phyloP scores from a whole-genome alignment of 192 early-diverging fungal genomes.

The Rhizophagus prolifer region DNA sequence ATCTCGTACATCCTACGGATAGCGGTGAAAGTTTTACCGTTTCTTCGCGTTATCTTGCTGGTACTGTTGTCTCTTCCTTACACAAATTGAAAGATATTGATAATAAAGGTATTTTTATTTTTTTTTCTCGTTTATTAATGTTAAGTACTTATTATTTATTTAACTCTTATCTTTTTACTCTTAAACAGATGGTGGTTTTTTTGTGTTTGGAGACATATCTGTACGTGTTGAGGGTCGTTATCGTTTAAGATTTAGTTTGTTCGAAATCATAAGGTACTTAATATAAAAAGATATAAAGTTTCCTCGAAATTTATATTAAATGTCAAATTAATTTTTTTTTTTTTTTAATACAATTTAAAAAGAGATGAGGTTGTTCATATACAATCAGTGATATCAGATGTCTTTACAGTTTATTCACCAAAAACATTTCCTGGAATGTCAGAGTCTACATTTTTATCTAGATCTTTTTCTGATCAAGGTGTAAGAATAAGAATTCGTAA shows the following conservation, averaged over 20 bases:
- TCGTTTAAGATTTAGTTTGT: slow-evolving; percentile 80
- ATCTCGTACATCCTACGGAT: slow-evolving; percentile 66
- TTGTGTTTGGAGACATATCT: slow-evolving; percentile 92
- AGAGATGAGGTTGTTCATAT: slow-evolving; percentile 49
- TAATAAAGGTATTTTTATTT: slow-evolving; percentile 45
- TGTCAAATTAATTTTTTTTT: slow-evolving; percentile 25
- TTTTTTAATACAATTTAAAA: slow-evolving; percentile 58
- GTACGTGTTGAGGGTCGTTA: slow-evolving; percentile 81
- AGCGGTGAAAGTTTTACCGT: slow-evolving; percentile 68
- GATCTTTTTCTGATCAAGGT: slow-evolving; percentile 92
- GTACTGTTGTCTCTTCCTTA: slow-evolving; percentile 88
- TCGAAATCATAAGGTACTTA: slow-evolving; percentile 70
- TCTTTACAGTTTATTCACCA: slow-evolving; percentile 79
- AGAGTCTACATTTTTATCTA: slow-evolving; percentile 83
- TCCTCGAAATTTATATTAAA: no score
- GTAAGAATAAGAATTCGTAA: slow-evolving; percentile 91
- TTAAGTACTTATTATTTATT: neutral
- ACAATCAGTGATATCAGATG: slow-evolving; percentile 69
- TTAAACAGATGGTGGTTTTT: slow-evolving; percentile 77
- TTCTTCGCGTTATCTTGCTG: slow-evolving; percentile 75
- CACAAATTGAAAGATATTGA: slow-evolving; percentile 83
- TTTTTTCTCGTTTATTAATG: neutral
- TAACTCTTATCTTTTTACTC: neutral
- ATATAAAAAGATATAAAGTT: neutral
- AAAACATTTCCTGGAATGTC: slow-evolving; percentile 92